Conservation (phyloP, 805 yeast species). For the Crinitomyces ghanaensis region DNA sequence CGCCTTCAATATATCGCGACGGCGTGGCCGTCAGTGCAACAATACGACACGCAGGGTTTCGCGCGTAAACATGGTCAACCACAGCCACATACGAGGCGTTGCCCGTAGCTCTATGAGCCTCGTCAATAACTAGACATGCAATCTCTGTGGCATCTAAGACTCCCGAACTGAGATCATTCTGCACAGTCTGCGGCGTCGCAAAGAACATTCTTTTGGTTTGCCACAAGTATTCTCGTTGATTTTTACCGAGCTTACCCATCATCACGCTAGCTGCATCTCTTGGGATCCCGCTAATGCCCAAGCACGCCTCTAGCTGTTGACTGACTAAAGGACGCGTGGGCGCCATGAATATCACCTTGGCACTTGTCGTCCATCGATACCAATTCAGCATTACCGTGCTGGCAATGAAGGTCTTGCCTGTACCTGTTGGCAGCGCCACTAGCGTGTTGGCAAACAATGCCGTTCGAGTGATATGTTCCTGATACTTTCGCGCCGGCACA, state of each 20-base stretch:
- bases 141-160: constrained; percentile 63
- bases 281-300: constrained; percentile 77
- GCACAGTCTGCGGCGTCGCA: constrained; percentile 93
- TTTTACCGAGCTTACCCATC: constrained; percentile 35
- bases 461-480: constrained; percentile 61
- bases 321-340: constrained; percentile 95
- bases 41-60: constrained; percentile 57
- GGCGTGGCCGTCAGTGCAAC: constrained; percentile 95
- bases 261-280: constrained; percentile 67
- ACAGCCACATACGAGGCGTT: constrained; percentile 82
- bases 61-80: constrained; percentile 51
- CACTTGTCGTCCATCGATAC: constrained; percentile 68
- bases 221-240: constrained; percentile 74
- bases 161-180: constrained; percentile 73
- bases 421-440: constrained; percentile 93
- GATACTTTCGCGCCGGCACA: constrained; percentile 77
- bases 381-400: constrained; percentile 86
- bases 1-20: constrained; percentile 74
- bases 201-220: constrained; percentile 65
- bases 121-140: constrained; percentile 76
- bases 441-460: constrained; percentile 64
- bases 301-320: constrained; percentile 90
- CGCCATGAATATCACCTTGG: constrained; percentile 87
- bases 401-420: constrained; percentile 95
- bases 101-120: constrained; percentile 90